Conservation (phyloP, 1,284 basidiomycete species). For the Marasmius fiardii region DNA sequence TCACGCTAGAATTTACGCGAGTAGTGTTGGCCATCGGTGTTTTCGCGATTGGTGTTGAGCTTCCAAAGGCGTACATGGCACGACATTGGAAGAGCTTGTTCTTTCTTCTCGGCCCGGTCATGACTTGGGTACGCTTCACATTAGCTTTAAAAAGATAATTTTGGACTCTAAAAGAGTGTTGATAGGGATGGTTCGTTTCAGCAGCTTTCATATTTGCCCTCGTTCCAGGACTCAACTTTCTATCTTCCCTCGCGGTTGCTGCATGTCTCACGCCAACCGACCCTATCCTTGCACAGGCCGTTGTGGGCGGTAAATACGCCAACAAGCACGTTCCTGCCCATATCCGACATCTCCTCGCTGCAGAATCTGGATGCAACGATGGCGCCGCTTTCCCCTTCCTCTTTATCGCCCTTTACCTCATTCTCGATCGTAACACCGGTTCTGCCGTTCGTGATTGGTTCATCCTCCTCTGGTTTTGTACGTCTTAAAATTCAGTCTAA, state of each 20-base stretch:
- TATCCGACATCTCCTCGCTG: constrained; percentile 83
- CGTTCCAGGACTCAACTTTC: constrained; percentile 83
- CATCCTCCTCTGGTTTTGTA: constrained; percentile 79
- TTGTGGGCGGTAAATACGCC: constrained; percentile 97
- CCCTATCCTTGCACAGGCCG: constrained; percentile 85
- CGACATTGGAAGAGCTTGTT: constrained; percentile 87
- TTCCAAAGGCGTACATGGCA: constrained; percentile 90
- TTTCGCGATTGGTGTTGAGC: constrained; percentile 95
- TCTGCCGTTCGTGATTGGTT: constrained; percentile 82
- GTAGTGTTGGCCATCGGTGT: constrained; percentile 96
- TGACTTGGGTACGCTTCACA: constrained; percentile 76
- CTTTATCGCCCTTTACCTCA: constrained; percentile 90
- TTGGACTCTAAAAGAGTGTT: constrained; percentile 8
- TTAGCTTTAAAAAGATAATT: too few species aligned
- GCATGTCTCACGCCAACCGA: constrained; percentile 97
- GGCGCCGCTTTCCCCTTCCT: constrained; percentile 97
- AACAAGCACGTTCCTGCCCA: constrained; percentile 98
- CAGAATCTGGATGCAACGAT: constrained; percentile 93
- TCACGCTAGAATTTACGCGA: constrained; percentile 88
- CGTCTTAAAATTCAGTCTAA: constrained; percentile 29
- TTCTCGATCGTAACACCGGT: constrained; percentile 65
- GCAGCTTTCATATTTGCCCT: constrained; percentile 87
- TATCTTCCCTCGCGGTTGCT: constrained; percentile 85
- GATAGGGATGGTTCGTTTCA: constrained; percentile 91
- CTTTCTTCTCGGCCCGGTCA: constrained; percentile 87